Evolutionary conservation across 1,284 basidiomycete species (phyloP), one percentile per base, ranked within the genome.

Genomic region (Heterobasidion irregulare): DNA sequence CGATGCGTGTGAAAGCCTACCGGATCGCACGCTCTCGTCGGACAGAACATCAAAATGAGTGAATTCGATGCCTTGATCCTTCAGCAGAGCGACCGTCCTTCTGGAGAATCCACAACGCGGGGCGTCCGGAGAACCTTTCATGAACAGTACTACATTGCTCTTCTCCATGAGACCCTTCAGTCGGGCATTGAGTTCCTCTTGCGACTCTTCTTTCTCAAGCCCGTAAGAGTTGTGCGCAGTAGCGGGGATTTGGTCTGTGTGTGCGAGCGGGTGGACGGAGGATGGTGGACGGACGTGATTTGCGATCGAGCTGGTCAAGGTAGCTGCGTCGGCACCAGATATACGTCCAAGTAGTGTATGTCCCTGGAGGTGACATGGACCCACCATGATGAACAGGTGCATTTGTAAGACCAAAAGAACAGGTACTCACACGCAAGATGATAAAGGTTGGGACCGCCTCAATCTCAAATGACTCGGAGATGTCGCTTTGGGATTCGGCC

Each of bases 381-480:
- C 45, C 34, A 16, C 16, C 6, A 18, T 50, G 43, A 38, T 26
- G 16, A 18, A 41, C 12, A 19, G 12, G 19, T 26, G 15, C 12
- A 13, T 33, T 13, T 16, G 5, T 2, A 26, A 6, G 44, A 6
- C n/a, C 13, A 34, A 13, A 47, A 16, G 2, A 32, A 3, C 46
- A 2, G 47, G 46, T 32, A 57, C 81, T 61, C 61, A 94, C 93
- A 60, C 86, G 79, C 33, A 99, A 82, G 54, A 99, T 70, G 53
- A 98, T 72, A 64, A 95, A 89, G 1, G 86, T 78, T 0, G 97
- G 96, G 3, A 99, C 96, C 8, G 91, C 84, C 65, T 95, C 86
- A 56, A 99, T 82, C 34, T 94, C 88, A 64, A 99, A 99, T 6
- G 91, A 93, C 67, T 98, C 95, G 5, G 94, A 79, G 52, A 99